Base-by-base conservation (phyloP, 78 protist species). In the Parvularia atlantis region DNA sequence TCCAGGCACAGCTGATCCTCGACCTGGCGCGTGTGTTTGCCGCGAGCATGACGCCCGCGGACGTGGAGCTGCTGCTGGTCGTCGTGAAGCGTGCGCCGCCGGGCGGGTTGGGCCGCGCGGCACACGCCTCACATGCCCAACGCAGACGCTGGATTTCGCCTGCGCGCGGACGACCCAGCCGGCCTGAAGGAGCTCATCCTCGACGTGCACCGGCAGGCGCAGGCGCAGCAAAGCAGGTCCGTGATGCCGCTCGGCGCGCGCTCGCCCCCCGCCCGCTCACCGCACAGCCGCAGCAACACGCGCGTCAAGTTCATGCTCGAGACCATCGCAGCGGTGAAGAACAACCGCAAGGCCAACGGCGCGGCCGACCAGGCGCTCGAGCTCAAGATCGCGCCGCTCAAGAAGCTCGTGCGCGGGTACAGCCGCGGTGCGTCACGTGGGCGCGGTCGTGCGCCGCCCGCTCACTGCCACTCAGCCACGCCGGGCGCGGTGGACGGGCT, bases 141-240 rank as follows among this genome's bases (percentile, higher is more conserved):
- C n/a, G n/a, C n/a, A n/a, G n/a, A n/a, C n/a, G n/a, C n/a, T n/a
- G 75, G 75, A 4, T 31, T 4, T 24, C 10, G 10, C 17, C 37
- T 70, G 50, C 75, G 75, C 39, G 33, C 26, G 14, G 75, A 70
- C 56, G 75, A 70, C 0, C 75, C 75, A 2, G 66, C 64, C 14
- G 54, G 17, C n/a, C 62, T 70, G 40, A 53, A 54, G 10, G 75
- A 54, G 36, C 30, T 57, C 26, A 70, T 57, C 24, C 52, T 57
- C 61, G 40, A 10, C 10, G 26, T 41, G 17, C 48, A 63, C 35
- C 4, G 64, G 17, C 57, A 52, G 26, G 4, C 17, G 57, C 57
- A 4, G 4, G 17, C 26, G 6, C 57, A 52, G 30, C n/a, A 22
- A 5, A 52, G 30, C 57, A 4, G 57, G n/a, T 13, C 5, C 28